Base-by-base conservation (phyloP, 495 filamentous ascomycete genomes). In the Aspergillus cristatus region DNA sequence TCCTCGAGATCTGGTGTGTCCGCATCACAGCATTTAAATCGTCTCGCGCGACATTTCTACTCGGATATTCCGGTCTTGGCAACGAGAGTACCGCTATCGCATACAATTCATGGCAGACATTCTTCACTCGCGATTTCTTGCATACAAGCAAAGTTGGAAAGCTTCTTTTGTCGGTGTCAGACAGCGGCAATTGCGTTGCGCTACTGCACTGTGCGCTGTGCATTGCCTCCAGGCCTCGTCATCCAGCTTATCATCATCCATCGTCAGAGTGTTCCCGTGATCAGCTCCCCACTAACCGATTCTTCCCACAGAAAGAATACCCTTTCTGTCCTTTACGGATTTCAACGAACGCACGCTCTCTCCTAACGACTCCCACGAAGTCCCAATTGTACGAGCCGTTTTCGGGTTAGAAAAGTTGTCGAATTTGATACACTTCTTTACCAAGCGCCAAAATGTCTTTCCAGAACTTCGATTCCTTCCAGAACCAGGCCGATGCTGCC, bases 381-480 rank as follows among this genome's bases (percentile, higher is more conserved):
- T 55, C 51, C 37, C 28, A 52, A 47, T 59, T 50, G 45, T 48
- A 46, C 57, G 50, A 51, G 54, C 60, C 58, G 47, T 58, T 62
- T 58, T 56, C 50, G 46, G 38, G 34, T 41, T 50, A 45, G 42
- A 50, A 54, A 54, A 46, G 41, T 47, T 45, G 35, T 47, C 35
- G 44, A 28, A 17, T 34, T 43, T 45, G 44, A n/a, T n/a, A n/a
- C n/a, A n/a, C 20, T 4, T 24, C 20, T 8, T 24, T 8, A 24
- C 20, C 4, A 24, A 24, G 20, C 50, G 43, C 34, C 51, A 55
- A 46, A 34, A 70, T 69, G 64, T 83, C 71, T 55, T 78, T 73
- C 57, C 71, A 75, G 53, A 75, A 75, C 53, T 76, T 74, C 43
- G 71, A 77, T 31, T 63, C 60, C 28, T 72, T 71, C 47, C 70